Percentiles rank a stretch among this genome's conserved stretches.
Evolutionary conservation across 2,329 filamentous ascomycete species (phyloP).

Genomic region (Paecilomyces sp.): DNA sequence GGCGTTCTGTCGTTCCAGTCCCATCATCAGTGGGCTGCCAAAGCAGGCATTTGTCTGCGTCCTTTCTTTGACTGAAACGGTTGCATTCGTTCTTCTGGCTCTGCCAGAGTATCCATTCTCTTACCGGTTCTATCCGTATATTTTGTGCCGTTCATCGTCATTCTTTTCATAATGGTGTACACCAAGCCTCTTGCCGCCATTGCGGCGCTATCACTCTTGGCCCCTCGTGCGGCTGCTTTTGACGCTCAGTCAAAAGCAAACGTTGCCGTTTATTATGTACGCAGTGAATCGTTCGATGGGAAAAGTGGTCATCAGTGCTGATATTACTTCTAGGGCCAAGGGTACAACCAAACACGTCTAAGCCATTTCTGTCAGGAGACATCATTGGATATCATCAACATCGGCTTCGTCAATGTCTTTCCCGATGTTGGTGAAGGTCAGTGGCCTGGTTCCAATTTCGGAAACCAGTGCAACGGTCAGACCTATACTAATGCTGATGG

Average conservation of each 20-base stretch:
- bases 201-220: constrained; percentile 25
- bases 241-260: constrained; percentile 38
- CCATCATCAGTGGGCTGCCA: constrained; percentile 6
- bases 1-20: neutral
- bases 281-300: constrained; percentile 2
- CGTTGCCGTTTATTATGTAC: constrained; percentile 48
- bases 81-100: constrained; percentile 27
- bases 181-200: constrained; percentile 25
- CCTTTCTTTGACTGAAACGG: constrained; percentile 41
- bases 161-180: constrained; percentile 29
- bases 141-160: constrained; percentile 14
- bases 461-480: constrained; percentile 44
- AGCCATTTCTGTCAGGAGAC: constrained; percentile 45
- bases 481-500: constrained; percentile 35
- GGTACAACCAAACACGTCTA: constrained; percentile 41
- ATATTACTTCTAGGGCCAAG: constrained; percentile 41
- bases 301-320: constrained; percentile 3
- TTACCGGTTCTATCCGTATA: constrained; percentile 3
- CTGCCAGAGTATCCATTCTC: constrained; percentile 30
- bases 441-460: constrained; percentile 50
- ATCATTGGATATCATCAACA: constrained; percentile 48
- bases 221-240: constrained; percentile 32
- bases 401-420: constrained; percentile 51
- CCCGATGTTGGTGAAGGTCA: constrained; percentile 38
- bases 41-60: constrained; percentile 45